Conservation (phyloP, 139 green algal genomes). For the Pycnococcus provasolii region DNA sequence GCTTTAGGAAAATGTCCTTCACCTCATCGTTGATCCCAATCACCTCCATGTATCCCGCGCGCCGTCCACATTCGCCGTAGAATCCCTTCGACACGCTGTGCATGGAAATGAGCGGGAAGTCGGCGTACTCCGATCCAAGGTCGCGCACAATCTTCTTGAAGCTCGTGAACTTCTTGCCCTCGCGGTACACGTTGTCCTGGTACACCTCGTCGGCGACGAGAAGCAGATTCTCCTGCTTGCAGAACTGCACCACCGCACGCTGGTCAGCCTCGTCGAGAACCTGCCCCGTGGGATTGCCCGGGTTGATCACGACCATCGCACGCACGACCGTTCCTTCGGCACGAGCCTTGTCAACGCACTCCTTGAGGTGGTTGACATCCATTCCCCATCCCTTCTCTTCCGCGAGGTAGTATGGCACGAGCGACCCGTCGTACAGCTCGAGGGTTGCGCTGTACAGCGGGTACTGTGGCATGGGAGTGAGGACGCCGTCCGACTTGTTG, state of each 20-base stretch:
- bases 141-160: slow-evolving; percentile 74
- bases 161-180: slow-evolving; percentile 71
- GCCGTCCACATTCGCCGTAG: slow-evolving; percentile 72
- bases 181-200: slow-evolving; percentile 86
- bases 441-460: slow-evolving; percentile 77
- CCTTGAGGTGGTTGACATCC: slow-evolving; percentile 45
- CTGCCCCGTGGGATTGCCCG: slow-evolving; percentile 85
- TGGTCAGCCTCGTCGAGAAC: slow-evolving; percentile 55
- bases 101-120: slow-evolving; percentile 68
- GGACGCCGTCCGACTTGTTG: slow-evolving; percentile 31
- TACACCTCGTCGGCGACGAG: slow-evolving; percentile 90
- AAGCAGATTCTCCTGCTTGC: slow-evolving; percentile 62
- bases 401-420: slow-evolving; percentile 82
- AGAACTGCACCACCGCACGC: slow-evolving; percentile 64
- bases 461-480: slow-evolving; percentile 81
- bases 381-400: slow-evolving; percentile 67
- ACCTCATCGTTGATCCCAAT: slow-evolving; percentile 61
- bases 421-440: slow-evolving; percentile 64
- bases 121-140: slow-evolving; percentile 49
- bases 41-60: slow-evolving; percentile 84
- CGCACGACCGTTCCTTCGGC: slow-evolving; percentile 50
- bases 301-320: slow-evolving; percentile 87
- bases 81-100: slow-evolving; percentile 83
- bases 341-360: slow-evolving; percentile 34
- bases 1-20: slow-evolving; percentile 77